Evolutionary conservation across 2,329 filamentous ascomycete species (phyloP).

Genomic region (Diaporthe ilicicola): DNA sequence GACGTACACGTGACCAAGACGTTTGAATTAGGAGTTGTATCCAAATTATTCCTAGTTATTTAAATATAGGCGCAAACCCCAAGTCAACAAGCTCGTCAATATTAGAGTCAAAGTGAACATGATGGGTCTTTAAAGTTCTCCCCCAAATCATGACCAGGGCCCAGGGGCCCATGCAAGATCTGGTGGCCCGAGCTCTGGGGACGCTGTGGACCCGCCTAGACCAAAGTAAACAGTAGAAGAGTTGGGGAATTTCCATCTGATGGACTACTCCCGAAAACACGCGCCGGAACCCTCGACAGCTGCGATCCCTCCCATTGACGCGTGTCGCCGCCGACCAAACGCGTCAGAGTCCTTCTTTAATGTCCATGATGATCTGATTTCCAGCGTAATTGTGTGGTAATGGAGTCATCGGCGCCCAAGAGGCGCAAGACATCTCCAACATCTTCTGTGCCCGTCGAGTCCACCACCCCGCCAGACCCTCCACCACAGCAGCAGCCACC

Average conservation of each 20-base stretch:
- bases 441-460: slow-evolving; percentile 51
- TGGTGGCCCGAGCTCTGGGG: slow-evolving; percentile 8
- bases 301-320: slow-evolving; percentile 21
- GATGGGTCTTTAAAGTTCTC: background rate
- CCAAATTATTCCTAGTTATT: background rate
- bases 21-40: background rate
- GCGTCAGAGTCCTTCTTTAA: slow-evolving; percentile 22
- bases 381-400: slow-evolving; percentile 37
- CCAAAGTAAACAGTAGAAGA: slow-evolving; percentile 20
- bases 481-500: slow-evolving; percentile 30
- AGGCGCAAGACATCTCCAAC: slow-evolving; percentile 69
- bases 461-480: slow-evolving; percentile 46
- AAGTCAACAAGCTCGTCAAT: background rate
- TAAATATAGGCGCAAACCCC: background rate
- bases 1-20: no score
- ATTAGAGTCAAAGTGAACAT: background rate
- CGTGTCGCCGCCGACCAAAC: slow-evolving; percentile 32
- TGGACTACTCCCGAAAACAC: slow-evolving; percentile 17
- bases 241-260: background rate
- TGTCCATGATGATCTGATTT: slow-evolving; percentile 30
- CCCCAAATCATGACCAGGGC: background rate
- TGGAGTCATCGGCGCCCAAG: slow-evolving; percentile 70
- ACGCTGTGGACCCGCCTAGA: background rate
- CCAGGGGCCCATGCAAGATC: background rate
- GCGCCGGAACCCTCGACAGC: slow-evolving; percentile 16